A percentile compares a stretch with the other conserved stretches of the same genome.
Conservation (phyloP, 257 asterid genomes). For the Anisodus acutangulus region DNA sequence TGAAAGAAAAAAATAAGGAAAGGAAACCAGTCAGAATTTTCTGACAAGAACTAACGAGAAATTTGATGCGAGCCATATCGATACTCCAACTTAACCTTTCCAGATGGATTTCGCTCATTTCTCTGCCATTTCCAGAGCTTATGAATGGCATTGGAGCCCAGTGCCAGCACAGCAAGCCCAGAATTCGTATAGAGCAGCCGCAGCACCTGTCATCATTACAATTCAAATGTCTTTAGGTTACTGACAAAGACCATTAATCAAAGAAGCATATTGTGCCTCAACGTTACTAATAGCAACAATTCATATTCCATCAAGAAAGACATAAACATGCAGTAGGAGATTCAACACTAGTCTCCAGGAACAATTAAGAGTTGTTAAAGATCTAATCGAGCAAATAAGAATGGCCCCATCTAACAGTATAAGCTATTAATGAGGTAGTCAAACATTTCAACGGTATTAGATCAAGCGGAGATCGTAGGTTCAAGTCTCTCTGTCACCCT, state of each 20-base stretch:
- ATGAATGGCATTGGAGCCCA: conserved; percentile 88
- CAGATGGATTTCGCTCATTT: conserved; percentile 87
- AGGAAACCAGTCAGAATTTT: not conserved
- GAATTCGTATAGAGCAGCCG: conserved; percentile 87
- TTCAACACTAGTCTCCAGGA: conserved; percentile 4
- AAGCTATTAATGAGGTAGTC: conserved; percentile 5
- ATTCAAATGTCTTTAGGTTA: not conserved
- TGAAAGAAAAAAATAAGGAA: conserved; percentile 41
- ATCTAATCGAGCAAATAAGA: not conserved
- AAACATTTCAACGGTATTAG: not conserved
- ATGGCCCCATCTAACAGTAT: not conserved
- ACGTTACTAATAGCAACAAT: not conserved
- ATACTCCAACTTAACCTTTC: conserved; percentile 53
- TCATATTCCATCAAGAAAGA: conserved; percentile 23
- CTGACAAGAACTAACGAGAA: not conserved
- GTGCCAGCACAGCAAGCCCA: conserved; percentile 80
- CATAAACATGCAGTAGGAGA: conserved; percentile 25
- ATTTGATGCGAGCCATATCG: not conserved
- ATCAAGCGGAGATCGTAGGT: not conserved
- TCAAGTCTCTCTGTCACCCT: not conserved
- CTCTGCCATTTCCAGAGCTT: conserved; percentile 99
- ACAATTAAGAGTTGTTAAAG: not conserved
- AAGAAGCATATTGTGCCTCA: conserved; percentile 8
- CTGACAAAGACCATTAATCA: conserved; percentile 7
- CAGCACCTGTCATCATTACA: conserved; percentile 56